phyloP scores from a whole-genome alignment of 805 yeast species.

The Myxozyma melibiosi region DNA sequence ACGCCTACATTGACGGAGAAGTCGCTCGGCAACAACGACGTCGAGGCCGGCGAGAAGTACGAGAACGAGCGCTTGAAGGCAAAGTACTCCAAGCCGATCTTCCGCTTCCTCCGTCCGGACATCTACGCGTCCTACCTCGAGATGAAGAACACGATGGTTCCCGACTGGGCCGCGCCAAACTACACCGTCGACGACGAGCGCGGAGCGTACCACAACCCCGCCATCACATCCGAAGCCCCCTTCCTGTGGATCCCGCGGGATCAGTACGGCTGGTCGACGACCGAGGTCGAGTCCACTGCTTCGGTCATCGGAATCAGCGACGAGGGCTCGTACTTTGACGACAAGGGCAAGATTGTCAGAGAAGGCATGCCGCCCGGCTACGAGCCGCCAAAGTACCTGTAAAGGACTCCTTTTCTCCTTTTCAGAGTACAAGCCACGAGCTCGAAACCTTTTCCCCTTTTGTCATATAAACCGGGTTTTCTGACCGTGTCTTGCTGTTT shows the following conservation, averaged over 20 bases:
- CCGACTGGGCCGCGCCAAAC: slow-evolving; percentile 39
- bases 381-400: slow-evolving; percentile 17
- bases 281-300: slow-evolving; percentile 57
- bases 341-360: slow-evolving; percentile 53
- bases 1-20: slow-evolving; percentile 27
- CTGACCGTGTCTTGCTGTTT: background rate
- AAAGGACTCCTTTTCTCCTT: too few species aligned
- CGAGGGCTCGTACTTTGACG: slow-evolving; percentile 61
- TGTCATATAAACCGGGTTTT: background rate
- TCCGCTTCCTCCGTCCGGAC: slow-evolving; percentile 34
- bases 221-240: slow-evolving; percentile 67
- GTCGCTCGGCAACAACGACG: slow-evolving; percentile 4
- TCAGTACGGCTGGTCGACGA: slow-evolving; percentile 74
- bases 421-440: too few species aligned
- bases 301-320: slow-evolving; percentile 66
- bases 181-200: slow-evolving; percentile 49
- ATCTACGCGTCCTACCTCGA: slow-evolving; percentile 28
- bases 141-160: slow-evolving; percentile 27
- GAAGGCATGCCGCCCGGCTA: slow-evolving; percentile 55
- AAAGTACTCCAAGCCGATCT: slow-evolving; percentile 16
- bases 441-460: too few species aligned
- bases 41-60: slow-evolving; percentile 16
- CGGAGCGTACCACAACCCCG: slow-evolving; percentile 78
- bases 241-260: slow-evolving; percentile 92
- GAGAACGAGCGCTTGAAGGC: slow-evolving; percentile 10